Conservation (phyloP, 257 asterid genomes). For the Mentha longifolia region DNA sequence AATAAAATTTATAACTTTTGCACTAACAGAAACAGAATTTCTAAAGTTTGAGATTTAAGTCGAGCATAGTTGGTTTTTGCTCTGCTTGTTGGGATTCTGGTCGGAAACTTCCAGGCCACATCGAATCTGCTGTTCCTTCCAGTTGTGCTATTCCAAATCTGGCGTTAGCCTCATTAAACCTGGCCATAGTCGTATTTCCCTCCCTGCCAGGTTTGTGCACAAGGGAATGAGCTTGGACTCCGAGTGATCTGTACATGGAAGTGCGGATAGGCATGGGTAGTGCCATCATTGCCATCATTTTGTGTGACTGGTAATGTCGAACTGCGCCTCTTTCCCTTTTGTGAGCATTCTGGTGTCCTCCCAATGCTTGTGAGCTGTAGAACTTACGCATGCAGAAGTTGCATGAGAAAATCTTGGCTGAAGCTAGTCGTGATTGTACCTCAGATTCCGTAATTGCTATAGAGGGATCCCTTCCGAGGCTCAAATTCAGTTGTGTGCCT, state of each 20-base stretch:
- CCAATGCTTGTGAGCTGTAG: constrained; percentile 93
- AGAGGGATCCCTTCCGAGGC: constrained; percentile 57
- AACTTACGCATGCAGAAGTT: constrained; percentile 94
- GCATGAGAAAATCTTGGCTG: constrained; percentile 79
- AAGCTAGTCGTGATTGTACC: constrained; percentile 47
- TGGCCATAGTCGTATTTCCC: constrained; percentile 40
- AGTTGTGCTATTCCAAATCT: constrained; percentile 48
- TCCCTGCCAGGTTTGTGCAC: constrained; percentile 64
- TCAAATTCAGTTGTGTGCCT: constrained; percentile 53
- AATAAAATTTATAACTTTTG: constrained; percentile 21
- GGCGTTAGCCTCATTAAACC: constrained; percentile 47
- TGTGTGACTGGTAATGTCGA: constrained; percentile 64
- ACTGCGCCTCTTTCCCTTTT: constrained; percentile 89
- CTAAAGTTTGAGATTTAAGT: constrained; percentile 86
- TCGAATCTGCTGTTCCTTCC: constrained; percentile 48
- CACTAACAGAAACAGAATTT: constrained; percentile 25
- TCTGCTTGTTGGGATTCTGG: constrained; percentile 48
- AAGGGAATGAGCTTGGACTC: constrained; percentile 76
- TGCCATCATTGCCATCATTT: constrained; percentile 59
- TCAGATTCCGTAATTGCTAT: constrained; percentile 45
- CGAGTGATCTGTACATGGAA: constrained; percentile 77
- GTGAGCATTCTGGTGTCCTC: constrained; percentile 99
- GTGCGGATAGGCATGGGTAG: constrained; percentile 55
- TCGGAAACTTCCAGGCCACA: constrained; percentile 95
- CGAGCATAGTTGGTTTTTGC: constrained; percentile 56